phyloP scores from a whole-genome alignment of 192 early-diverging fungal genomes.

The Kickxella alabastrina region DNA sequence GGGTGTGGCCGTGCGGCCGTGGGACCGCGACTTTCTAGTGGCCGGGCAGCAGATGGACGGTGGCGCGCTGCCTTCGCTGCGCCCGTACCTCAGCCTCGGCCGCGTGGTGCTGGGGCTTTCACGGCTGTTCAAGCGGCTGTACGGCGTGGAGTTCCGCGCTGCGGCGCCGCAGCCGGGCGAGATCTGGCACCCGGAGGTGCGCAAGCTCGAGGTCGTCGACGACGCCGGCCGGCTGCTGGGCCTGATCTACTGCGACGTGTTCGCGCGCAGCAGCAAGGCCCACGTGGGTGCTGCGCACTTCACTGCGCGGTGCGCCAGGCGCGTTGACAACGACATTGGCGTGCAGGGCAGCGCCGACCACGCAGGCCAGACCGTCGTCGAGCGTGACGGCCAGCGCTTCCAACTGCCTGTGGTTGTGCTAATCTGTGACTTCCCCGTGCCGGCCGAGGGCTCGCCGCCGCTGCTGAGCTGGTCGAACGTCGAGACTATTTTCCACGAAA shows the following conservation, averaged over 20 bases:
- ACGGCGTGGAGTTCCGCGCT: constrained; percentile 81
- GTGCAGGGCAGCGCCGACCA: constrained; percentile 6
- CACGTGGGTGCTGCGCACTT: constrained; percentile 89
- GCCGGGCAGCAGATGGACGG: constrained; percentile 39
- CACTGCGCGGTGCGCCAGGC: constrained; percentile 84
- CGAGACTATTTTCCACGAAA: constrained; percentile 97
- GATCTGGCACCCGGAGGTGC: constrained; percentile 87
- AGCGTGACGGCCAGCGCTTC: constrained; percentile 50
- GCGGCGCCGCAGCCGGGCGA: constrained; percentile 69
- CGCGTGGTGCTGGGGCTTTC: constrained; percentile 84
- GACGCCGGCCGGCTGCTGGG: constrained; percentile 85
- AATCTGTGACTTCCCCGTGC: constrained; percentile 66
- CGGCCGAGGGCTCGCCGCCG: constrained; percentile 51
- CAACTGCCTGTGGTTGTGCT: constrained; percentile 72
- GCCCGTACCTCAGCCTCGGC: constrained; percentile 84
- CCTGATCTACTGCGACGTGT: constrained; percentile 92
- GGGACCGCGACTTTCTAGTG: constrained; percentile 81
- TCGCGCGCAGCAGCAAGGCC: constrained; percentile 70
- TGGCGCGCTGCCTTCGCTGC: constrained; percentile 52
- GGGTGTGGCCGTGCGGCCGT: constrained; percentile 54
- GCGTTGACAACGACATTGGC: constrained; percentile 74
- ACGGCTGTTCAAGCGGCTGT: constrained; percentile 76
- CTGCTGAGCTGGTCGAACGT: constrained; percentile 77
- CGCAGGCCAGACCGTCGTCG: constrained; percentile 38
- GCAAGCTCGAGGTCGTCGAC: constrained; percentile 85